Evolutionary conservation across 1,284 basidiomycete species (phyloP).

Genomic region (Athelia psychrophila): DNA sequence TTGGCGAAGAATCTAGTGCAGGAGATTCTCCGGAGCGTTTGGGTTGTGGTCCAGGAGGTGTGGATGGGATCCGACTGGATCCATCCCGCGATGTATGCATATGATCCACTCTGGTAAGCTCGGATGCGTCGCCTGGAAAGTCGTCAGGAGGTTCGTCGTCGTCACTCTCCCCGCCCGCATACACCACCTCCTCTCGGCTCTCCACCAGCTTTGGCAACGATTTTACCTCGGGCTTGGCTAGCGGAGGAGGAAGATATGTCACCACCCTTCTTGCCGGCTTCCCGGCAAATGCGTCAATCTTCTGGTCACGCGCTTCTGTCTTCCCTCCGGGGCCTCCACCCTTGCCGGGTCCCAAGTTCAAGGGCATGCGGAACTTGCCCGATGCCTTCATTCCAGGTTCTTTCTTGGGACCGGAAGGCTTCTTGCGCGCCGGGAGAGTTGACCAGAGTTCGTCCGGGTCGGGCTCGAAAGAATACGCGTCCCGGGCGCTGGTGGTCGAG

Average conservation of each 20-base stretch:
- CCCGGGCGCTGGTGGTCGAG: no score
- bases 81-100: background rate
- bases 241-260: background rate
- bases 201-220: background rate
- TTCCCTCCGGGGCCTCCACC: background rate
- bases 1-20: background rate
- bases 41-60: background rate
- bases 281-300: background rate
- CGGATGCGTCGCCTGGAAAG: background rate
- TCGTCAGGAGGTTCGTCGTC: background rate
- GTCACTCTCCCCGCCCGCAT: background rate
- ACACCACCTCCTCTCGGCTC: background rate
- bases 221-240: background rate
- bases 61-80: background rate
- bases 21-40: background rate
- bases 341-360: background rate
- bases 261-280: background rate
- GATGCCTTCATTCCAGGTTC: background rate
- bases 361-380: background rate
- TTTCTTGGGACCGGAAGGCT: background rate
- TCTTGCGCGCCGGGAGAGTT: background rate
- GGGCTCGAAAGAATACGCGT: background rate
- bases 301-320: background rate
- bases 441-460: slow-evolving; percentile 1
- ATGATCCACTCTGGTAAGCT: background rate